These are phyloP conservation scores for Gastrolobium villosum DNA, from an alignment of 306 rosid genomes.

Conservation along the genomic window DNA sequence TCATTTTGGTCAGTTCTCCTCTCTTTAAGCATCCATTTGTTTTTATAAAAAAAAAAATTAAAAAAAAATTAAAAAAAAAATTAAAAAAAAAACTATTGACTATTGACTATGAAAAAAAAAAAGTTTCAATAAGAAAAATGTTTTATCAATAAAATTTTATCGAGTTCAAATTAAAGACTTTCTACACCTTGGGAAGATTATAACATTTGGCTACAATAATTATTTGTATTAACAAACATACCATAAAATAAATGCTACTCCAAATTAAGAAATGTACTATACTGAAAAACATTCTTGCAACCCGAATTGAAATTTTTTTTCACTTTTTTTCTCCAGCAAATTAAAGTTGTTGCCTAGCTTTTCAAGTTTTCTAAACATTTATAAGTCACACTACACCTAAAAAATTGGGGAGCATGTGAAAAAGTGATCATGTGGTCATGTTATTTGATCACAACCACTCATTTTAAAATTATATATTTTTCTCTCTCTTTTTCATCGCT, in stretches of 20 bases:
- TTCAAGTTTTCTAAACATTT: not conserved
- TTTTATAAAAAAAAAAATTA: too few relatives aligned
- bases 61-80: too few relatives aligned
- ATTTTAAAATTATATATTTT: too few relatives aligned
- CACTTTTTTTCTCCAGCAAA: not conserved
- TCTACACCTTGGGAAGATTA: not conserved
- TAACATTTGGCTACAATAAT: not conserved
- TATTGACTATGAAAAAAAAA: not conserved
- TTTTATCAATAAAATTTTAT: not conserved
- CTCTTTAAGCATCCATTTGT: constrained; percentile 27
- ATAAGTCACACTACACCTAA: not conserved
- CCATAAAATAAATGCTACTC: not conserved
- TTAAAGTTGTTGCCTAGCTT: not conserved
- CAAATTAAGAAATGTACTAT: not conserved
- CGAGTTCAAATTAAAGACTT: not conserved
- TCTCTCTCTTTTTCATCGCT: too few relatives aligned
- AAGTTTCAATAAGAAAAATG: not conserved
- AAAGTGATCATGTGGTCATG: too few relatives aligned
- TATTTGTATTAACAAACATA: not conserved
- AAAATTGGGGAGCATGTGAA: too few relatives aligned
- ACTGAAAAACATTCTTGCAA: not conserved
- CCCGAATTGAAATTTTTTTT: not conserved
- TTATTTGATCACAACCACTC: too few relatives aligned
- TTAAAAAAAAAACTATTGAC: too few relatives aligned
- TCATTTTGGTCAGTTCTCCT: not conserved